These are phyloP conservation scores for Ramaria rubella DNA, from an alignment of 768 basidiomycete genomes.

Conservation along the genomic window DNA sequence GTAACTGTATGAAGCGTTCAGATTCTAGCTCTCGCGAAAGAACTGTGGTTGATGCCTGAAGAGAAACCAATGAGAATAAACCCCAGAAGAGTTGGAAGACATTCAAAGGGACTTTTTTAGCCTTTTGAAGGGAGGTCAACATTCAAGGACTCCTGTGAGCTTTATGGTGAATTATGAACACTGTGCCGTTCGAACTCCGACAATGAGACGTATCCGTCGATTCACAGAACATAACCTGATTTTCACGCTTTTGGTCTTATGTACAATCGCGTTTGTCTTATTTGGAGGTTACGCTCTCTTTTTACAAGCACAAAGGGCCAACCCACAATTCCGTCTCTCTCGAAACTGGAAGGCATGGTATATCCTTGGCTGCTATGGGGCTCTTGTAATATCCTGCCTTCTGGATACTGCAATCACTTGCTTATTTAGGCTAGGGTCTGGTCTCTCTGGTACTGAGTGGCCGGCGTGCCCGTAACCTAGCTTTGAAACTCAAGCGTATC, in stretches of 20 bases:
- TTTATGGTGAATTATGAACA: neutral
- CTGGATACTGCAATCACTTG: neutral
- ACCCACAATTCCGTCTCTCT: neutral
- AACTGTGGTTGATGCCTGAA: neutral
- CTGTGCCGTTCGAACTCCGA: constrained; percentile 1
- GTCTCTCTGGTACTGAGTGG: neutral
- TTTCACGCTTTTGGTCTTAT: constrained; percentile 4
- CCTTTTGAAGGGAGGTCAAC: neutral
- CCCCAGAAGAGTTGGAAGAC: neutral
- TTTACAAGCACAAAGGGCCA: neutral
- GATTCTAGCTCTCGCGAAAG: neutral
- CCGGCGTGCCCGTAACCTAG: neutral
- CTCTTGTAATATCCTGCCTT: neutral
- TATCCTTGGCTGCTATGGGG: constrained; percentile 10
- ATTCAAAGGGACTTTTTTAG: neutral
- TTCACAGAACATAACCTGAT: constrained; percentile 7
- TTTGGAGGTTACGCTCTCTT: constrained; percentile 3
- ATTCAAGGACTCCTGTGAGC: neutral
- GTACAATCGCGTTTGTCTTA: neutral
- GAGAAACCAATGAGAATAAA: neutral
- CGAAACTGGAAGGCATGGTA: constrained; percentile 10
- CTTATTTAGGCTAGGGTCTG: neutral
- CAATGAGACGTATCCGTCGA: neutral
- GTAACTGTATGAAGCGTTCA: neutral
- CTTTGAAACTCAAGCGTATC: constrained; percentile 1